phyloP scores from a whole-genome alignment of 352 stramenopile genomes.

The Pythium utonaiense region DNA sequence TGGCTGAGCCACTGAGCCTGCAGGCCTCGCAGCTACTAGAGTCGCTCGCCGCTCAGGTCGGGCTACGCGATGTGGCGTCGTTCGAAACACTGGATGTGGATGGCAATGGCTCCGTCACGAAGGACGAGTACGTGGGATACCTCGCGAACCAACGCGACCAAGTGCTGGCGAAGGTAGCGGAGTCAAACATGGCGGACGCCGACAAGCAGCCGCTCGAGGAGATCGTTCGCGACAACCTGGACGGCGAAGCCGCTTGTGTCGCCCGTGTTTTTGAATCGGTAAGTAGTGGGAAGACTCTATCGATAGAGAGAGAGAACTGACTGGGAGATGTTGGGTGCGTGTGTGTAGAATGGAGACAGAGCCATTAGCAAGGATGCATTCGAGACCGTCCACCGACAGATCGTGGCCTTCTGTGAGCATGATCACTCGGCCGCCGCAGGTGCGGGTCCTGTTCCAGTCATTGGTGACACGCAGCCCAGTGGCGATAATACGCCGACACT shows the following conservation, averaged over 20 bases:
- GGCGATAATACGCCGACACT: neutral
- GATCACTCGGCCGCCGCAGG: neutral
- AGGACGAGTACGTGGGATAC: constrained; percentile 15
- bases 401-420: constrained; percentile 14
- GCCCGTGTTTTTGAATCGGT: constrained; percentile 14
- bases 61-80: neutral
- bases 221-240: constrained; percentile 12
- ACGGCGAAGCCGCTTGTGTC: constrained; percentile 13
- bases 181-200: constrained; percentile 14
- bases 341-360: constrained; percentile 7
- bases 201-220: constrained; percentile 12
- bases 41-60: neutral
- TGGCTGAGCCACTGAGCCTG: neutral
- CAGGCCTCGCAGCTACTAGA: neutral
- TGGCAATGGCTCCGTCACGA: constrained; percentile 17
- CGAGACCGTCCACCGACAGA: constrained; percentile 17
- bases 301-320: neutral
- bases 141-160: constrained; percentile 3
- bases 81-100: constrained; percentile 17
- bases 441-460: neutral
- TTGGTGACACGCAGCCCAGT: neutral
- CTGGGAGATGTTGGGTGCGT: neutral
- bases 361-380: constrained; percentile 13
- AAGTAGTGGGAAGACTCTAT: neutral
- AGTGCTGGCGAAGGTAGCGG: constrained; percentile 15